phyloP scores from a whole-genome alignment of 208 protist genomes.

The Leishmania amazonensis region DNA sequence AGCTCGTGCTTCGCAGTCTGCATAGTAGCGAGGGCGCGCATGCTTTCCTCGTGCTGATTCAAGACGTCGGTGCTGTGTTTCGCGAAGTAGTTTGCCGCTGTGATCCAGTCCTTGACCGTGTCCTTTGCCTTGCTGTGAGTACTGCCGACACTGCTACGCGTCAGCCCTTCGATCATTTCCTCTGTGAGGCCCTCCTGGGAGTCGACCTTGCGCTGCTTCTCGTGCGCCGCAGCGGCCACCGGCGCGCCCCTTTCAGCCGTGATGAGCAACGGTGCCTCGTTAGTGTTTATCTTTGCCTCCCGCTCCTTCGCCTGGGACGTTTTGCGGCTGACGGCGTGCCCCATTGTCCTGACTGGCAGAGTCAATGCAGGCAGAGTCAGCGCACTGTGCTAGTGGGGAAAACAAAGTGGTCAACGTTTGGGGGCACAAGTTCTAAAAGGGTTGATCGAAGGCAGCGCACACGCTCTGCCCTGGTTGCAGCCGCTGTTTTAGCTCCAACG shows the following conservation, averaged over 20 bases:
- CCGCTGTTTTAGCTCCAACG: not conserved
- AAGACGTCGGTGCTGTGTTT: slow-evolving; percentile 20
- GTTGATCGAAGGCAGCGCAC: not conserved
- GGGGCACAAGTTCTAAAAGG: not conserved
- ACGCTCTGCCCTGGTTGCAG: not conserved
- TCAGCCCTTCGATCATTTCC: slow-evolving; percentile 31
- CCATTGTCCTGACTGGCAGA: not conserved
- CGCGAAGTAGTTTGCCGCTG: slow-evolving; percentile 15
- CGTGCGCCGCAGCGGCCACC: not conserved
- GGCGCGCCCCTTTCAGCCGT: not conserved
- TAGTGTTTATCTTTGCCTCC: no score
- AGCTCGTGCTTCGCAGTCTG: not conserved
- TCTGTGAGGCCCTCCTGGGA: slow-evolving; percentile 22
- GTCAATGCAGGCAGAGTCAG: not conserved
- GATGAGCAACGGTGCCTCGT: not conserved
- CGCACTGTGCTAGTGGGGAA: no score
- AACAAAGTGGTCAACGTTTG: no score
- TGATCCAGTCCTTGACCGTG: slow-evolving; percentile 22
- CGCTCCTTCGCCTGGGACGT: not conserved
- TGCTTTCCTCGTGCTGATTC: slow-evolving; percentile 29
- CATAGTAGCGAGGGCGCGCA: slow-evolving; percentile 22
- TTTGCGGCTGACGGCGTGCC: not conserved
- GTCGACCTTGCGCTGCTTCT: not conserved
- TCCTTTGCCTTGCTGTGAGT: slow-evolving; percentile 4
- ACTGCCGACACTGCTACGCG: slow-evolving; percentile 9